Base-by-base conservation (phyloP, 805 yeast genomes). In the Pichia insulana region DNA sequence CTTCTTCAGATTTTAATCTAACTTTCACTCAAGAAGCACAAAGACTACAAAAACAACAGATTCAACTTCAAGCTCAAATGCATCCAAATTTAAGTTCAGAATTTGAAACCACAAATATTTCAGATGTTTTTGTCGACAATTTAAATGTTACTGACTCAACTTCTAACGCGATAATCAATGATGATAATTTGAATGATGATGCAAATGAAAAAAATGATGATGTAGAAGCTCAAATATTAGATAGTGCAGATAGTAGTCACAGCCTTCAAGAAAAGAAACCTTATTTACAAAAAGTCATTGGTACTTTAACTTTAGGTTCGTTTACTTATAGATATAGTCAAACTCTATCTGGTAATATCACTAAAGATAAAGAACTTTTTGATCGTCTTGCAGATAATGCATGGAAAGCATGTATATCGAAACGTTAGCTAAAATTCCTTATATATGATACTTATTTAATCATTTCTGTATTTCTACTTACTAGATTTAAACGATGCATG, bases 241-340 rank as follows among this genome's bases (percentile, higher is more conserved):
- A 49, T 33, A 43, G 39, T 16, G 50, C 44, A 8, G 49, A 49
- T 33, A 52, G 50, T 26, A 55, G 51, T 40, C 36, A 49, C 9
- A 37, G 43, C 8, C 59, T 53, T 37, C 55, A 56, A 8, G 55
- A 50, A 18, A 56, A 54, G 5, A 43, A 30, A 30, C 34, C 49
- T 26, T 31, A 15, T 20, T 37, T 36, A 3, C 40, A 40, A 18
- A 40, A 30, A 12, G 32, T 52, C 5, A 40, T 37, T 3, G 59
- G 61, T 4, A 46, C 50, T n/a, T 19, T 57, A 17, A 35, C 44
- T 27, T 22, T 57, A 17, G 52, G 52, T 15, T 18, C 44, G 6
- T 51, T 50, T 27, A 44, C 48, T 9, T 58, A 51, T 44, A 42
- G 43, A 28, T 53, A 48, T 39, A 45, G 46, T 8, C 41, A 53